These are phyloP conservation scores for Diplodia seriata DNA, from an alignment of 2,329 filamentous ascomycete species.

Conservation along the genomic window DNA sequence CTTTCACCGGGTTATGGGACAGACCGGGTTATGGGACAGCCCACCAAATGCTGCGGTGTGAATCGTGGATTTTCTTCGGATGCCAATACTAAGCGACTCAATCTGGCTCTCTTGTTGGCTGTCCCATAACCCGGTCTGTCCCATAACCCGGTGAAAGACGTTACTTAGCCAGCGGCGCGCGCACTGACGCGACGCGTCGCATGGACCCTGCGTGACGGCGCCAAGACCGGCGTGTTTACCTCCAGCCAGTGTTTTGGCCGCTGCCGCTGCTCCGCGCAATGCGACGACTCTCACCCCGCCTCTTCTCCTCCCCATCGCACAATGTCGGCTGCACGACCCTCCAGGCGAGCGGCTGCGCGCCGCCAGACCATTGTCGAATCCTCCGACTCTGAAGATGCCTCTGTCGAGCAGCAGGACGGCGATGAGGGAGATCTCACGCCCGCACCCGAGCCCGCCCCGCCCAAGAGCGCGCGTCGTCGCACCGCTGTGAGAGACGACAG, in stretches of 20 bases:
- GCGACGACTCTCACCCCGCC: constrained; percentile 11
- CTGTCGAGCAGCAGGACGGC: constrained; percentile 65
- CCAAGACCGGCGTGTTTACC: constrained; percentile 26
- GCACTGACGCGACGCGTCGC: not conserved
- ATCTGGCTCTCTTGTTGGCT: too few relatives aligned
- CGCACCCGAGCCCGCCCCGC: constrained; percentile 62
- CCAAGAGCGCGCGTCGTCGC: constrained; percentile 65
- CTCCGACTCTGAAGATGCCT: constrained; percentile 72
- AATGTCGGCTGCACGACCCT: constrained; percentile 55
- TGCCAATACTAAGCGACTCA: too few relatives aligned
- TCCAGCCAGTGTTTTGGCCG: constrained; percentile 1
- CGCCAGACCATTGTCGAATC: constrained; percentile 76
- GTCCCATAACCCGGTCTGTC: too few relatives aligned
- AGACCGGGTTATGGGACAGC: too few relatives aligned
- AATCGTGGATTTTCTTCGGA: too few relatives aligned
- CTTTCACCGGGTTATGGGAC: too few relatives aligned
- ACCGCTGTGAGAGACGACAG: constrained; percentile 65
- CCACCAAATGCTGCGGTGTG: too few relatives aligned
- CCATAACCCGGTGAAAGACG: too few relatives aligned
- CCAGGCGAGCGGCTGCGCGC: constrained; percentile 67
- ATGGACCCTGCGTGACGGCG: constrained; percentile 6
- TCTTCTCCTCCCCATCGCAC: not conserved
- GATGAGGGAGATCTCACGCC: constrained; percentile 84
- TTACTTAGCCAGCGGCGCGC: too few relatives aligned
- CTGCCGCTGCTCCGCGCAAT: constrained; percentile 10